These are phyloP conservation scores for Crucibulum laeve DNA, from an alignment of 768 basidiomycete species.

Conservation along the genomic window DNA sequence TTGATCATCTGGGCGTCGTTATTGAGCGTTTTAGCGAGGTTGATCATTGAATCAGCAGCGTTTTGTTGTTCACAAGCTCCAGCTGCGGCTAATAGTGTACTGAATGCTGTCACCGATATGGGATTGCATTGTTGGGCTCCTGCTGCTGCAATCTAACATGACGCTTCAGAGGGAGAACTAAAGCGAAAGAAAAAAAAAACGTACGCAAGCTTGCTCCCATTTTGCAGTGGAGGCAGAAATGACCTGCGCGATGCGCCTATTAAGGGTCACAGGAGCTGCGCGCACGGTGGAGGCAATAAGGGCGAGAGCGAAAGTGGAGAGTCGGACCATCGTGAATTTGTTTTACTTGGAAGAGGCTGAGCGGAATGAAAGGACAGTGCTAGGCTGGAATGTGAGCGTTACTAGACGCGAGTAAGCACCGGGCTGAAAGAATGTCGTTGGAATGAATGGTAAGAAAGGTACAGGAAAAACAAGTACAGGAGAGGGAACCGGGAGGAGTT, in stretches of 20 bases:
- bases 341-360: slow-evolving; percentile 5
- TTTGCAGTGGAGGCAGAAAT: slow-evolving; percentile 33
- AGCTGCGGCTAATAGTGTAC: slow-evolving; percentile 54
- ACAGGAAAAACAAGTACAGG: neutral
- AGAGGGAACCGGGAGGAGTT: too few species aligned
- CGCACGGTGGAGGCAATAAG: slow-evolving; percentile 23
- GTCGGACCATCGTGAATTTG: slow-evolving; percentile 23
- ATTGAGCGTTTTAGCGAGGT: slow-evolving; percentile 31
- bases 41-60: slow-evolving; percentile 48
- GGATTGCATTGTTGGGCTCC: slow-evolving; percentile 57
- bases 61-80: slow-evolving; percentile 54
- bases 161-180: slow-evolving; percentile 1
- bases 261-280: slow-evolving; percentile 31
- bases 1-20: slow-evolving; percentile 39
- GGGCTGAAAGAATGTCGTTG: slow-evolving; percentile 2
- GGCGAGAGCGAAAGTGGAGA: slow-evolving; percentile 24
- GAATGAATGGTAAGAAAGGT: neutral
- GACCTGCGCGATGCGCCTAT: slow-evolving; percentile 44
- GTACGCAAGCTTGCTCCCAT: slow-evolving; percentile 47
- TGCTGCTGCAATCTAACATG: slow-evolving; percentile 43
- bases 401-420: slow-evolving; percentile 7
- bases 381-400: slow-evolving; percentile 3
- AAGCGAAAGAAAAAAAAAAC: slow-evolving; percentile 12
- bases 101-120: slow-evolving; percentile 49
- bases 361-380: slow-evolving; percentile 12